Evolutionary conservation across 2,329 filamentous ascomycete genomes (phyloP), one percentile per base, ranked within the genome.

Genomic region (Diaporthe ilicicola): DNA sequence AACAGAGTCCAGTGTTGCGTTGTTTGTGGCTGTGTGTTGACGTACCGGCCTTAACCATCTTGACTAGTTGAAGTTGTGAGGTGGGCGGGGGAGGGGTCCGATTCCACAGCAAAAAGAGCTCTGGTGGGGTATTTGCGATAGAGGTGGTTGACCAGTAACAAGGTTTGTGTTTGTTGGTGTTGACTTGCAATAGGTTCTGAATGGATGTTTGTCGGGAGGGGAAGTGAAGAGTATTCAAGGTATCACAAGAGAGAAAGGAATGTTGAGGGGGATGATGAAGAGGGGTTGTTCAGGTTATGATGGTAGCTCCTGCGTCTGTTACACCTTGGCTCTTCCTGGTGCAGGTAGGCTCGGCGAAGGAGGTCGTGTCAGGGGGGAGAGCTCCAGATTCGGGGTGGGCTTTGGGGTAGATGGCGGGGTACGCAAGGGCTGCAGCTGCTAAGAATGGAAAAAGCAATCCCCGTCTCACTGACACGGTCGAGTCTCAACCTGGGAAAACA

Each of bases 21-120:
- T 48, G 42, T 75, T 73, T 19, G 54, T 44, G 39, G 37, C 22
- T 22, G 15, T 27, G 48, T 51, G 6, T 32, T 42, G 22, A 37
- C 77, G 10, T 78, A 82, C 80, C 80, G 66, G 80, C 80, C 74
- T 82, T 82, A 76, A 82, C 80, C 80, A 82, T 82, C 64, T 77
- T 82, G 79, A 70, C 54, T 68, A 34, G 61, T 59, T 65, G 48
- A 54, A 62, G 32, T 70, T 69, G 69, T 66, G 67, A 69, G 66
- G 67, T 69, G 65, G 75, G 74, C 67, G 75, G 76, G 75, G 74
- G 74, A 76, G 76, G 76, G 77, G 77, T 75, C 59, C 44, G 53
- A 42, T 50, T 42, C 27, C 39, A 37, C 19, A 50, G 51, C 34
- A 51, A 67, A 59, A 55, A 59, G 65, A 55, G 59, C 64, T 68